Evolutionary conservation across 2,329 filamentous ascomycete species (phyloP).

Genomic region (Aspergillus pseudotamarii): DNA sequence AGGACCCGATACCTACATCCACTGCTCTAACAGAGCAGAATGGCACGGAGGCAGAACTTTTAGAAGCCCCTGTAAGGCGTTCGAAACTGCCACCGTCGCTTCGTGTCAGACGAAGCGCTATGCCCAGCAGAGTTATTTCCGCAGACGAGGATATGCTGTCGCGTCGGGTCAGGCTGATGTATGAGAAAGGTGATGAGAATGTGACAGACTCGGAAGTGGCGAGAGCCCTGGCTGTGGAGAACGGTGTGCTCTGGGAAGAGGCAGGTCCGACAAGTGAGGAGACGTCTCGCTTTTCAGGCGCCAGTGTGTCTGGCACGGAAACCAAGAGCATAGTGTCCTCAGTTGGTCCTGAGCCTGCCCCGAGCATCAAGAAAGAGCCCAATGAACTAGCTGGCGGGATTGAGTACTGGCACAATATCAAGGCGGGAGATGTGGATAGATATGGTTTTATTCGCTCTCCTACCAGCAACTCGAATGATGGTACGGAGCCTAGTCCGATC

Average conservation of each 20-base stretch:
- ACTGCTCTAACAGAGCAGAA: constrained; percentile 18
- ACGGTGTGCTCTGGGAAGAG: constrained; percentile 47
- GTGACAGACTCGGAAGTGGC: constrained; percentile 48
- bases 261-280: constrained; percentile 30
- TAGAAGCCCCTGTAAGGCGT: constrained; percentile 29
- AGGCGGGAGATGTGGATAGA: constrained; percentile 62
- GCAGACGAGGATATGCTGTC: constrained; percentile 66
- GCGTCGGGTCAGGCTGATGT: constrained; percentile 65
- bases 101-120: constrained; percentile 39
- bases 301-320: constrained; percentile 31
- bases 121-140: constrained; percentile 57
- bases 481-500: constrained; percentile 45
- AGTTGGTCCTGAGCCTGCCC: constrained; percentile 32
- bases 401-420: constrained; percentile 66
- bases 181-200: constrained; percentile 62
- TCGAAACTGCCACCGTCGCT: constrained; percentile 39
- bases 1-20: constrained; percentile 6
- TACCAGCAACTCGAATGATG: constrained; percentile 29
- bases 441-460: constrained; percentile 63
- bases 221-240: constrained; percentile 39
- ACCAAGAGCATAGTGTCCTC: constrained; percentile 31
- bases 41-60: constrained; percentile 20
- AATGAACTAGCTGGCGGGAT: constrained; percentile 64
- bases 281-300: constrained; percentile 29
- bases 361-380: constrained; percentile 52